Percentiles rank a stretch among this genome's conserved stretches.
phyloP scores from a whole-genome alignment of 108 stramenopile species.

The Cyclotella kingstonii region DNA sequence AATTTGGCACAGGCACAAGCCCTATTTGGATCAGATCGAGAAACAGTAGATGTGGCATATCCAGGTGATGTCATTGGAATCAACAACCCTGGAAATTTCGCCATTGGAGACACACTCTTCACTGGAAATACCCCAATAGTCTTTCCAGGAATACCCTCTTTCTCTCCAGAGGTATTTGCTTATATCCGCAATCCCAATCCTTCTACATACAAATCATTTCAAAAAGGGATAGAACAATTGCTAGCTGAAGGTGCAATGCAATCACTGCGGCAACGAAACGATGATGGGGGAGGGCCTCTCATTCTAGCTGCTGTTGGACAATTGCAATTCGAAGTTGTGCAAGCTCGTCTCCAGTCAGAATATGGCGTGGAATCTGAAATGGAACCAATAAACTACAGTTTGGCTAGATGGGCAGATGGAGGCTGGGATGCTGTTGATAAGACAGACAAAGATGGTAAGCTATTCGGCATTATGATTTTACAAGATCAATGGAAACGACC shows the following conservation, averaged over 20 bases:
- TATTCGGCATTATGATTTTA: constrained; percentile 90
- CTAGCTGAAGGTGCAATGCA: constrained; percentile 95
- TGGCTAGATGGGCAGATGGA: constrained; percentile 92
- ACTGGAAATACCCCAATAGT: constrained; percentile 71
- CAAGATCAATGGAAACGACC: constrained; percentile 91
- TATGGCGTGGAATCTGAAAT: constrained; percentile 85
- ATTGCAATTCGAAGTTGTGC: constrained; percentile 94
- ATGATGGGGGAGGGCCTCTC: constrained; percentile 90
- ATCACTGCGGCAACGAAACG: constrained; percentile 87
- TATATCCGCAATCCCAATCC: constrained; percentile 91
- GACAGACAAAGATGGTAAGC: constrained; percentile 85
- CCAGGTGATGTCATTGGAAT: constrained; percentile 97
- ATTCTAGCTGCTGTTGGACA: constrained; percentile 95
- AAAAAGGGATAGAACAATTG: constrained; percentile 89
- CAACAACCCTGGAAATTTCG: constrained; percentile 93
- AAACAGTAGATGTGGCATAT: constrained; percentile 86
- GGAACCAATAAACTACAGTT: constrained; percentile 85
- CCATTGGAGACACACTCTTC: constrained; percentile 85
- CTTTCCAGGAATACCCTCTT: constrained; percentile 93
- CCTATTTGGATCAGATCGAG: constrained; percentile 90
- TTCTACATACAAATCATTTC: constrained; percentile 89
- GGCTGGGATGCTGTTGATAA: constrained; percentile 94
- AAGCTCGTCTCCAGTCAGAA: constrained; percentile 87
- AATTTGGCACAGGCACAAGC: constrained; percentile 93
- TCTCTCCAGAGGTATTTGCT: constrained; percentile 91